Percentiles rank a stretch among this genome's conserved stretches.
Evolutionary conservation across 305 asterid genomes (phyloP).

Genomic region (Nicotiana rustica): DNA sequence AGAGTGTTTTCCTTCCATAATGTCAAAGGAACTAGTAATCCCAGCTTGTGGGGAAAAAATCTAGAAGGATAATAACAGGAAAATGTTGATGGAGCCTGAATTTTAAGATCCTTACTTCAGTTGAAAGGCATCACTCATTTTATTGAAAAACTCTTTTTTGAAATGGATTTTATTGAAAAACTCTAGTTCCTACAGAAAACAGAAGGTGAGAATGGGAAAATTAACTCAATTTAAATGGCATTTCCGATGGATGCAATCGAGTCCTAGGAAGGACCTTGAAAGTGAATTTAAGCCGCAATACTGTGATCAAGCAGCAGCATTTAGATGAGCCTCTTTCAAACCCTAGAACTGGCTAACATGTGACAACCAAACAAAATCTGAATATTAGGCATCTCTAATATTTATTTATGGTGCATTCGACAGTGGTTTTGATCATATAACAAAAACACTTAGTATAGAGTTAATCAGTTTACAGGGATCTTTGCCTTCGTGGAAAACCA

Average conservation of each 20-base stretch:
- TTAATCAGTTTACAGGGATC: not conserved
- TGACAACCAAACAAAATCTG: conserved; percentile 1
- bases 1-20: conserved; percentile 2
- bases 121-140: not conserved
- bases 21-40: not conserved
- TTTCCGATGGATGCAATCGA: not conserved
- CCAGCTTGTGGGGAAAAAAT: not conserved
- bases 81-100: not conserved
- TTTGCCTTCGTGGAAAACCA: not conserved
- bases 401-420: not conserved
- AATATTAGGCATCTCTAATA: conserved; percentile 1
- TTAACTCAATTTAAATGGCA: not conserved
- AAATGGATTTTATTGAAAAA: not conserved
- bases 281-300: not conserved
- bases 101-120: not conserved
- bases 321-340: conserved; percentile 23
- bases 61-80: conserved; percentile 19
- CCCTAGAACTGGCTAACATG: not conserved
- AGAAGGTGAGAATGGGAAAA: not conserved
- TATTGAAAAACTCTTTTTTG: not conserved
- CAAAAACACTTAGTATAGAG: not conserved
- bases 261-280: not conserved
- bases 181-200: not conserved
- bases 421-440: not conserved
- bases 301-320: not conserved